A percentile compares a stretch with the other conserved stretches of the same genome.
Evolutionary conservation across 768 basidiomycete genomes (phyloP).

Genomic region (Pulveroboletus sp.): DNA sequence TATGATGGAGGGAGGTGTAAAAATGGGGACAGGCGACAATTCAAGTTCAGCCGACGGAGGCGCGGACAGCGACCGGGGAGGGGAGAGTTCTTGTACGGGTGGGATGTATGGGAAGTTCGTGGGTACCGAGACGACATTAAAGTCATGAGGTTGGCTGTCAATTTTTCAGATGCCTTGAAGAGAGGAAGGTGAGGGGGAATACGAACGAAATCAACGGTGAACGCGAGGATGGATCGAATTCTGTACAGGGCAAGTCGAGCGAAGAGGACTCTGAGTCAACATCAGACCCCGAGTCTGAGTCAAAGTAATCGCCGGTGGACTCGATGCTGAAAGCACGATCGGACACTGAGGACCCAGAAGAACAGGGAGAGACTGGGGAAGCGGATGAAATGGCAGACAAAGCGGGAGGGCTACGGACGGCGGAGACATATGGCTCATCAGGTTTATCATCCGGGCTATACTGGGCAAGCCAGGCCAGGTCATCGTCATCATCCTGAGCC

Average conservation of each 20-base stretch:
- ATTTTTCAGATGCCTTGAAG: slow-evolving; percentile 12
- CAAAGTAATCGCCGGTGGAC: slow-evolving; percentile 9
- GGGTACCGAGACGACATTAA: not conserved
- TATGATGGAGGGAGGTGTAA: not conserved
- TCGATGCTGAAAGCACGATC: slow-evolving; percentile 19
- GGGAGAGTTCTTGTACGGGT: slow-evolving; percentile 1
- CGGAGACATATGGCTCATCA: slow-evolving; percentile 22
- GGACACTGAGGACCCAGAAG: slow-evolving; percentile 19
- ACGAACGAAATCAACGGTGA: slow-evolving; percentile 26
- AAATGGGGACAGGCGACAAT: not conserved
- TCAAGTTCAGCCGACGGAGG: not conserved
- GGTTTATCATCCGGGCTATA: slow-evolving; percentile 32
- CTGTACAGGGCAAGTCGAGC: slow-evolving; percentile 11
- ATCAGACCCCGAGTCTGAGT: slow-evolving; percentile 31
- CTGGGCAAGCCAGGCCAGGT: slow-evolving; percentile 34
- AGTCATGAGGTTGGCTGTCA: slow-evolving; percentile 16
- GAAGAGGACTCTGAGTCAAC: slow-evolving; percentile 22
- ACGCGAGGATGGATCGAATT: slow-evolving; percentile 3
- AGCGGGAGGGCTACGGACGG: slow-evolving; percentile 14
- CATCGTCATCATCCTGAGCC: slow-evolving; percentile 33
- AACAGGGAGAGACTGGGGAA: slow-evolving; percentile 15
- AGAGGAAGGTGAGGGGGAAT: not conserved
- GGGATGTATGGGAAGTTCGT: slow-evolving; percentile 15
- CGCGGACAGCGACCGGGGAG: slow-evolving; percentile 1
- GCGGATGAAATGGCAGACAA: slow-evolving; percentile 28